These are phyloP conservation scores for Solanum paucissectum DNA, from an alignment of 257 asterid genomes.

Conservation along the genomic window DNA sequence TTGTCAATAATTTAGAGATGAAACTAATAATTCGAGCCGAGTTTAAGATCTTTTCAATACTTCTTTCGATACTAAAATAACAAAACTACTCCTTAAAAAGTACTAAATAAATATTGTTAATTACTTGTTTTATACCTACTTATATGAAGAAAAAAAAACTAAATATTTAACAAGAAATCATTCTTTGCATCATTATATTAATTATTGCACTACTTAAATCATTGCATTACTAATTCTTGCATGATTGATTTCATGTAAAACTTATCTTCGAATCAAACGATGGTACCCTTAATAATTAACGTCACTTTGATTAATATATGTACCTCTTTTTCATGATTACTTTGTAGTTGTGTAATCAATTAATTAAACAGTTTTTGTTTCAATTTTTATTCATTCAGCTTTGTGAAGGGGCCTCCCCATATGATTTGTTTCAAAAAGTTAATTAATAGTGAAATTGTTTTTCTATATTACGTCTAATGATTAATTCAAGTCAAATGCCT, in stretches of 20 bases:
- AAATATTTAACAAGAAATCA: not conserved
- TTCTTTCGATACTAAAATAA: not conserved
- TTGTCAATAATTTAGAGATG: no score
- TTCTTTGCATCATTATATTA: not conserved
- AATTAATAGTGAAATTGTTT: not conserved
- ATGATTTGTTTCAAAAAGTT: not conserved
- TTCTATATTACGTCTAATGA: not conserved
- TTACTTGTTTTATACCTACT: not conserved
- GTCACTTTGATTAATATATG: not conserved
- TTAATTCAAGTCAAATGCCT: not conserved
- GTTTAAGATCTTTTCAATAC: no score
- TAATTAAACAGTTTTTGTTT: not conserved
- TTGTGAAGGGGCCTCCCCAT: not conserved
- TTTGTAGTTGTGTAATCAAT: not conserved
- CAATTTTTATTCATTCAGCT: not conserved
- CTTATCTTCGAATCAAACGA: not conserved
- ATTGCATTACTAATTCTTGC: not conserved
- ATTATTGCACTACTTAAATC: not conserved
- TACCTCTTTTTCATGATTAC: not conserved
- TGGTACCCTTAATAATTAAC: not conserved
- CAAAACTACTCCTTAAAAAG: not conserved
- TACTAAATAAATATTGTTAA: not conserved
- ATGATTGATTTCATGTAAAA: not conserved
- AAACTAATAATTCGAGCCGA: no score
- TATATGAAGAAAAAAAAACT: not conserved